These are phyloP conservation scores for Hypoxylon sp. DNA, from an alignment of 2,329 filamentous ascomycete genomes.

Conservation along the genomic window DNA sequence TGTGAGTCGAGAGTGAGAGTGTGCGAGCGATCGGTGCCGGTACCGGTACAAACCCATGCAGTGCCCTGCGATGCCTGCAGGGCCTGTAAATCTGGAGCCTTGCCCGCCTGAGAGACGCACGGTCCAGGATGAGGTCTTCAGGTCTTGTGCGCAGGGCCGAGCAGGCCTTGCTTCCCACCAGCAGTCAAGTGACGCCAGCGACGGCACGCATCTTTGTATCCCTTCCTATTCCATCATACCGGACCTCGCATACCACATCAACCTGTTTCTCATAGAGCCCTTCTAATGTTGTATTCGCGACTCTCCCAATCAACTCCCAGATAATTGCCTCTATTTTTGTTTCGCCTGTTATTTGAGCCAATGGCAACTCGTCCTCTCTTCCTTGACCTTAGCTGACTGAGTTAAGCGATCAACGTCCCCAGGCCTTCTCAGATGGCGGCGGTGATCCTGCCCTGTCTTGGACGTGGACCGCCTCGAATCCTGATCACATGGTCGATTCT, in stretches of 20 bases:
- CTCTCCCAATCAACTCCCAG: conserved; percentile 29
- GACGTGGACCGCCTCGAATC: conserved; percentile 16
- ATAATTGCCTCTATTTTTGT: conserved; percentile 12
- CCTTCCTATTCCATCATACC: too few species aligned
- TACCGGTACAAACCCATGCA: neutral
- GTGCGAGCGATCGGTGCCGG: neutral
- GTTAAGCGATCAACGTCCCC: conserved; percentile 16
- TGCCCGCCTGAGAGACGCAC: neutral
- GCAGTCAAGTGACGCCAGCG: conserved; percentile 34
- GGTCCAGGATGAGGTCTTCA: neutral
- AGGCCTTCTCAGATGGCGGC: conserved; percentile 9
- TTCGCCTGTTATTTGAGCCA: conserved; percentile 27
- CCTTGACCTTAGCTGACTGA: conserved; percentile 29
- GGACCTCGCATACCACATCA: too few species aligned
- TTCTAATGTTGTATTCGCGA: conserved; percentile 18
- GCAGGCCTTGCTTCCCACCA: conserved; percentile 1
- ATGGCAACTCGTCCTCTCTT: conserved; percentile 11
- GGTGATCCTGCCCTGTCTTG: conserved; percentile 29
- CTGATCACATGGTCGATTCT: conserved; percentile 29
- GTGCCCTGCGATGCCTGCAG: too few species aligned
- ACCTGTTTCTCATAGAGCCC: conserved; percentile 14
- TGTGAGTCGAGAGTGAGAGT: too few species aligned
- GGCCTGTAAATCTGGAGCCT: too few species aligned
- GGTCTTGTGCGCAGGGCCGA: too few species aligned
- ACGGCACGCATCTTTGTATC: conserved; percentile 1